Evolutionary conservation across 2,329 filamentous ascomycete species (phyloP), one percentile per base, ranked within the genome.

Genomic region (Alternaria hordeiaustralica): DNA sequence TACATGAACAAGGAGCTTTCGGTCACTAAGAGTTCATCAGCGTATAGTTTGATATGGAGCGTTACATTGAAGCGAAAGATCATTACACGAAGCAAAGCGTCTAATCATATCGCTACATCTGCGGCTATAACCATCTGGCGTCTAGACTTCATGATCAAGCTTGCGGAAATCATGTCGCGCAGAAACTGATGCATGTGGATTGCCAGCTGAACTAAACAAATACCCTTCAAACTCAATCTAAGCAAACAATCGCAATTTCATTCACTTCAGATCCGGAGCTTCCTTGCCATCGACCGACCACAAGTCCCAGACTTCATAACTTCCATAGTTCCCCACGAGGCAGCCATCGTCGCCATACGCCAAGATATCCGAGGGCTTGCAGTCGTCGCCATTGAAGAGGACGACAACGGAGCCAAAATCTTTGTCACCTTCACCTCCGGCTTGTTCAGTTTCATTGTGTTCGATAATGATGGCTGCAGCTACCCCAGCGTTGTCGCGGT

Each of bases 221-320:
- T 4, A 41, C 36, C 36, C n/a, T 41, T 41, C 36, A 43, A 23
- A 20, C n/a, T 41, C 46, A 50, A 50, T 21, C 23, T 25, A 26
- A 50, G 46, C 46, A 50, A 50, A 28, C 21, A 18, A 30, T 53
- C 15, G 28, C 25, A 1, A 25, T 21, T 20, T 13, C 21, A n/a
- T 20, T 46, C 49, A 60, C 41, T 47, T 54, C 41, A 46, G 41
- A 5, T 25, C 30, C 44, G 23, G 33, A 30, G 36, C 54, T 23
- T 12, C 9, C 59, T 30, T 28, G 30, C 53, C 59, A 44, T 57
- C 36, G 26, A 61, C 54, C 59, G 51, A 58, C 54, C 46, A 62
- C 54, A 62, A 58, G 20, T 62, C 60, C 60, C 60, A 62, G 20
- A 62, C 60, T 46, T 62, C 60, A 58, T 53, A 62, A 43, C 60